Conservation (phyloP, 495 filamentous ascomycete genomes). For the Aspergillus leporis region DNA sequence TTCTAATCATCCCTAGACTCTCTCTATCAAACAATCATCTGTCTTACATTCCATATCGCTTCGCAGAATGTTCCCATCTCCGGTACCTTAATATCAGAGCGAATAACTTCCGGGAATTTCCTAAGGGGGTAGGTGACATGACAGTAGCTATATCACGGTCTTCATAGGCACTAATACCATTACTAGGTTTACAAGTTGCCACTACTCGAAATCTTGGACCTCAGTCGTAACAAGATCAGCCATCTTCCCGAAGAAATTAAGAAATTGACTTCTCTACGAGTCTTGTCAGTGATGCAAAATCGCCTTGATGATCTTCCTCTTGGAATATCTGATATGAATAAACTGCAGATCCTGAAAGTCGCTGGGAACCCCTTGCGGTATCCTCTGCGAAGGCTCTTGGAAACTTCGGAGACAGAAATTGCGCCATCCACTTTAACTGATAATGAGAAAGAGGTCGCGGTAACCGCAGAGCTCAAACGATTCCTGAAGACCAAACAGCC, state of each 20-base stretch:
- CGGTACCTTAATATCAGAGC: slow-evolving; percentile 93
- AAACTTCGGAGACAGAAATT: slow-evolving; percentile 43
- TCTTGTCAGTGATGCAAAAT: slow-evolving; percentile 80
- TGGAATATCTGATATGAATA: slow-evolving; percentile 83
- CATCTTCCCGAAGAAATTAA: slow-evolving; percentile 76
- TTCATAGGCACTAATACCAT: slow-evolving; percentile 20
- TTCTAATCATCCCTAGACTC: slow-evolving; percentile 55
- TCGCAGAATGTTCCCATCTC: slow-evolving; percentile 83
- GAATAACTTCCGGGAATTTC: slow-evolving; percentile 87
- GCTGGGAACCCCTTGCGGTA: slow-evolving; percentile 75
- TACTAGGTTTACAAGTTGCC: slow-evolving; percentile 73
- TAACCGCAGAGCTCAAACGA: slow-evolving; percentile 74
- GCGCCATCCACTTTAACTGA: slow-evolving; percentile 48
- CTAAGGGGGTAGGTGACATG: slow-evolving; percentile 65
- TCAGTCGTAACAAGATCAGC: slow-evolving; percentile 81
- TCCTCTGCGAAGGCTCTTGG: slow-evolving; percentile 47
- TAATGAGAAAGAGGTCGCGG: slow-evolving; percentile 63
- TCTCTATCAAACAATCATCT: slow-evolving; percentile 89
- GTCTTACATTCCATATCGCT: slow-evolving; percentile 72
- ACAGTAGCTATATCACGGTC: slow-evolving; percentile 18
- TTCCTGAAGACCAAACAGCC: slow-evolving; percentile 65
- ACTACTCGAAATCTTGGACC: slow-evolving; percentile 87
- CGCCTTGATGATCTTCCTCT: slow-evolving; percentile 79
- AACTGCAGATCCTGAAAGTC: slow-evolving; percentile 82
- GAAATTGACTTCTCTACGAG: slow-evolving; percentile 73